Evolutionary conservation across 495 filamentous ascomycete species (phyloP), one percentile per base, ranked within the genome.

Genomic region (Xylaria castorea): DNA sequence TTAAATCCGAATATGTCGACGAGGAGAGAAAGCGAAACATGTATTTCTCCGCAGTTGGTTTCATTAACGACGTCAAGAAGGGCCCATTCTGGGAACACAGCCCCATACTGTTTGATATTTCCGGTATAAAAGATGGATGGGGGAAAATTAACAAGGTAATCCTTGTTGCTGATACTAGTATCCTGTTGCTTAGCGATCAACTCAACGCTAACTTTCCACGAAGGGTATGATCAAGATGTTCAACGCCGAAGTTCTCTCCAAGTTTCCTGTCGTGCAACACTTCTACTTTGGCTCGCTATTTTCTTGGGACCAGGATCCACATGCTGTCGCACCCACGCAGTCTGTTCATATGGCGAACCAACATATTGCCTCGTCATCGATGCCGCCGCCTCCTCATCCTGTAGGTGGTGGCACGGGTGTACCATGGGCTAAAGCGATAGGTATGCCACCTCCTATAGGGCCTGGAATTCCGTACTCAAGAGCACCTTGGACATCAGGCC

Each of bases 81-180:
- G 96, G 96, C 0, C 96, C 97, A 1, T 99, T 99, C 81, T 98
- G 96, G 97, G 96, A 98, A 76, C 96, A 99, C 77, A 97, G 93
- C 71, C 97, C 94, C 2, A 95, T 97, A 78, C 85, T 99, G 22
- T 99, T 90, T 78, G 97, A 99, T 81, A 94, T 99, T 42, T 95
- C 92, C 5, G 96, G 96, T 22, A 90, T 99, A 70, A 89, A 87
- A 70, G 88, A 92, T 67, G 97, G 96, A 42, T 99, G 96, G 96
- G 96, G 91, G 34, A 99, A 99, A 83, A 97, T 99, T 74, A 98
- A 98, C 80, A 98, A 98, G 88, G 92, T 92, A 78, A 70, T 68
- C 22, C 27, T 51, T 12, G 44, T 53, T 71, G 40, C 22, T 30
- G 1, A 66, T 44, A 61, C 44, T 22, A 18, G 18, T 36, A 7